Conservation (phyloP, 306 rosid species). For the Pyrus communis region DNA sequence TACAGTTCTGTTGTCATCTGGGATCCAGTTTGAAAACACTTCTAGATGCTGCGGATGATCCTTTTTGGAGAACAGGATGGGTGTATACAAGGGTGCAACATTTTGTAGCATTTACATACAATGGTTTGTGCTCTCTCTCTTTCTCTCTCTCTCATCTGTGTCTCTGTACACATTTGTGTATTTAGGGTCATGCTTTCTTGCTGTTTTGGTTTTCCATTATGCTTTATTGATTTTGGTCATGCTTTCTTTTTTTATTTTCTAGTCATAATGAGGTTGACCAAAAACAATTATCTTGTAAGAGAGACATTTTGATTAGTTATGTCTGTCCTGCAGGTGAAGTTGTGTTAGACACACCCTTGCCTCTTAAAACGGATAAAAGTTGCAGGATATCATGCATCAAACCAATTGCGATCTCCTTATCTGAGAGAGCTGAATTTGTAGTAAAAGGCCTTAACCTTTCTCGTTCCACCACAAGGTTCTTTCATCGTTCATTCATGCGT, state of each 20-base stretch:
- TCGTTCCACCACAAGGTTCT: slow-evolving; percentile 51
- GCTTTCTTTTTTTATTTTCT: background rate
- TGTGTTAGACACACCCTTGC: slow-evolving; percentile 61
- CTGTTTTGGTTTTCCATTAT: background rate
- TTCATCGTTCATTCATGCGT: background rate
- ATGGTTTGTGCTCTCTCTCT: slow-evolving; percentile 43
- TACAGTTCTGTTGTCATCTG: slow-evolving; percentile 62
- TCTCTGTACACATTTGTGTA: background rate
- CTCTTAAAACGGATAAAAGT: slow-evolving; percentile 35
- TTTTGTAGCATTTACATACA: slow-evolving; percentile 57
- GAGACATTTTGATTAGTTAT: background rate
- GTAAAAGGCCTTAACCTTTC: slow-evolving; percentile 74
- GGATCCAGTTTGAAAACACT: slow-evolving; percentile 63
- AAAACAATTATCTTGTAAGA: background rate
- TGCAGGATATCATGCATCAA: slow-evolving; percentile 57
- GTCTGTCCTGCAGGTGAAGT: slow-evolving; percentile 57
- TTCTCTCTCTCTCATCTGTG: background rate
- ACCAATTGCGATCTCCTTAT: slow-evolving; percentile 75
- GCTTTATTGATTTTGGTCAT: background rate
- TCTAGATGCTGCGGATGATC: slow-evolving; percentile 45
- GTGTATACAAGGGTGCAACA: slow-evolving; percentile 58
- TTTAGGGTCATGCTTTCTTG: background rate
- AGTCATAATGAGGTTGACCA: background rate
- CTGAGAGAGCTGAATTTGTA: slow-evolving; percentile 44
- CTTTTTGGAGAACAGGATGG: slow-evolving; percentile 93